Evolutionary conservation across 1,139 yeast genomes (phyloP), one percentile per base, ranked within the genome.

Genomic region (Arxiozyma bovina): DNA sequence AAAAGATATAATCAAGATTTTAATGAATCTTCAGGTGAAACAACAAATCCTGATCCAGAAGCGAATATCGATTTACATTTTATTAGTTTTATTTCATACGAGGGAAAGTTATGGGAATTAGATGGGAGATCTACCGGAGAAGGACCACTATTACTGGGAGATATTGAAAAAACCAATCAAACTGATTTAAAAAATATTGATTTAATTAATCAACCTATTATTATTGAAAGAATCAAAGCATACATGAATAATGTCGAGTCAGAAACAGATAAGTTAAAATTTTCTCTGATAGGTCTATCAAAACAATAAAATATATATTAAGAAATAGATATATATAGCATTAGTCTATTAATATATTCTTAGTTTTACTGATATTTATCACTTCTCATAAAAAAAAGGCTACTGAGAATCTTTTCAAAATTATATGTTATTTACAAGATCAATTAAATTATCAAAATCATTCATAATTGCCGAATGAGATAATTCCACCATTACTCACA

Each of bases 51-150:
- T 4, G 73, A 73, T 7, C 85, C 93, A 4, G 79, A 75, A 1
- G 87, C 76, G 8, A 74, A 76, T n/a, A 50, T 57, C 6, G 81
- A 82, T 54, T 74, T 86, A 55, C 99, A 93, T 70, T 93, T 88
- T 66, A 83, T 93, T 41, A 77, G 93, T 9, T 85, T 86, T 64
- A 77, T 89, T 12, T 46, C 54, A 8, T 87, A 81, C 62, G 46
- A 50, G 25, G 44, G 47, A 12, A 50, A 53, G 42, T 34, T 57
- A 34, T 57, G 53, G 54, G 98, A 93, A 69, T 76, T 93, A 51
- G 99, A 93, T 67, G 99, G 99, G 0, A 77, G 98, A 60, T 77
- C 96, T 60, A 23, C n/a, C 5, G 22, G 20, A 4, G n/a, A 23
- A 12, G 9, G 38, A 23, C 54, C 58, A 1, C 27, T 50, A 7